Base-by-base conservation (phyloP, 371 early-diverging fungal genomes). In the Dinochytrium kinnereticum region DNA sequence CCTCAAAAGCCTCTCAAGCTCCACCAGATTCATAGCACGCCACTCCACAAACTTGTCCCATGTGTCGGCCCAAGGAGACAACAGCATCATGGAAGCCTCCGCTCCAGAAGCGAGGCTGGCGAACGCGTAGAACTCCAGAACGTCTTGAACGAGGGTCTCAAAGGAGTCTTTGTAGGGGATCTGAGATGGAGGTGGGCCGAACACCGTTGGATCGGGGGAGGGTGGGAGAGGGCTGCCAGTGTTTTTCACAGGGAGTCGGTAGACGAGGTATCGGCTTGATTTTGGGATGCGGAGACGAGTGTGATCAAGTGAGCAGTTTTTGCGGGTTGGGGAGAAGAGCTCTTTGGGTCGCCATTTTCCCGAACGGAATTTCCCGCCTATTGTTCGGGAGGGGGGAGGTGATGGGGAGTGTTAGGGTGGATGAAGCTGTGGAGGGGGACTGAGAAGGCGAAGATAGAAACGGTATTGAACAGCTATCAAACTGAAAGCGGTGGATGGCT, bases 341-440 rank as follows among this genome's bases (percentile, higher is more conserved):
- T 55, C 15, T 10, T 7, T 26, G 13, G 57, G 57, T 7, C 57
- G 57, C 57, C 57, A 55, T 26, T 55, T 55, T 13, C 57, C 57
- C 7, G 57, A 55, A 26, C 57, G 57, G 57, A 55, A 55, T 30
- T 55, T 55, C 7, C 57, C 57, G 28, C 57, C 57, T 55, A 55
- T n/a, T n/a, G n/a, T n/a, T n/a, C n/a, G n/a, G n/a, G n/a, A n/a
- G n/a, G n/a, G n/a, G n/a, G n/a, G n/a, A n/a, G n/a, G n/a, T n/a
- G n/a, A n/a, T n/a, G n/a, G n/a, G n/a, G n/a, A n/a, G n/a, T n/a
- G n/a, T n/a, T n/a, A n/a, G n/a, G n/a, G n/a, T n/a, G n/a, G n/a
- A n/a, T n/a, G n/a, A n/a, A n/a, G n/a, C n/a, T n/a, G n/a, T n/a
- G n/a, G n/a, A n/a, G n/a, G n/a, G n/a, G n/a, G n/a, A n/a, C n/a